Conservation (phyloP, 306 rosid species). For the Medicago arabica region DNA sequence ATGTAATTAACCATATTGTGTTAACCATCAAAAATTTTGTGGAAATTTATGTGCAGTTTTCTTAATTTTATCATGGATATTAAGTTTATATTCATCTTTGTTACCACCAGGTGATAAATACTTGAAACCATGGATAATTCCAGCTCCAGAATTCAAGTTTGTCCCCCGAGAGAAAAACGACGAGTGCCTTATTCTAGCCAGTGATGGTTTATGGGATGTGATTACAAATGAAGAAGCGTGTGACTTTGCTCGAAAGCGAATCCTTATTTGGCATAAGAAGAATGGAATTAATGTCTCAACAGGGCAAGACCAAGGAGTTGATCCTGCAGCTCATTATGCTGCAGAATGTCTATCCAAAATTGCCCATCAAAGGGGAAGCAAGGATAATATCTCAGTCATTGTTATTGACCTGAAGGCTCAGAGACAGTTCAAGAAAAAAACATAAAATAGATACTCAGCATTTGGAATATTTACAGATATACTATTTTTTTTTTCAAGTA, state of each 20-base stretch:
- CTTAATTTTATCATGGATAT: not conserved
- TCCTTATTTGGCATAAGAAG: conserved; percentile 85
- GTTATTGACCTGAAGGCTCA: conserved; percentile 78
- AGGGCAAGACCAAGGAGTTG: conserved; percentile 44
- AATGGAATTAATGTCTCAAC: conserved; percentile 41
- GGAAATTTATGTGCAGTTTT: no score
- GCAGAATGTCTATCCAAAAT: conserved; percentile 79
- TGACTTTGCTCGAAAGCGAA: conserved; percentile 66
- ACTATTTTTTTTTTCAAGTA: conserved; percentile 28
- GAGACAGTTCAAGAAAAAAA: conserved; percentile 65
- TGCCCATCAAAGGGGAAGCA: conserved; percentile 79
- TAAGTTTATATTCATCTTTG: not conserved
- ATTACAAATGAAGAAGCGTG: conserved; percentile 79
- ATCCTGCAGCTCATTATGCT: conserved; percentile 81
- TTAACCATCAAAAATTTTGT: no score
- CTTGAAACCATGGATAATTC: conserved; percentile 81
- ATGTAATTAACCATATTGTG: not conserved
- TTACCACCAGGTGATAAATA: conserved; percentile 68
- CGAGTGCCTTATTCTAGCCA: conserved; percentile 77
- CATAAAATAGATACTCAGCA: conserved; percentile 27
- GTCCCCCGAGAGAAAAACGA: conserved; percentile 61
- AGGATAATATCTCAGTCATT: conserved; percentile 77
- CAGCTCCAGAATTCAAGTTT: conserved; percentile 70
- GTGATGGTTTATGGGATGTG: conserved; percentile 89
- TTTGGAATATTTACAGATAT: conserved; percentile 36